Percentiles rank a stretch among this genome's conserved stretches.
phyloP scores from a whole-genome alignment of 2,329 filamentous ascomycete species.

The Aureobasidium leucospermi region DNA sequence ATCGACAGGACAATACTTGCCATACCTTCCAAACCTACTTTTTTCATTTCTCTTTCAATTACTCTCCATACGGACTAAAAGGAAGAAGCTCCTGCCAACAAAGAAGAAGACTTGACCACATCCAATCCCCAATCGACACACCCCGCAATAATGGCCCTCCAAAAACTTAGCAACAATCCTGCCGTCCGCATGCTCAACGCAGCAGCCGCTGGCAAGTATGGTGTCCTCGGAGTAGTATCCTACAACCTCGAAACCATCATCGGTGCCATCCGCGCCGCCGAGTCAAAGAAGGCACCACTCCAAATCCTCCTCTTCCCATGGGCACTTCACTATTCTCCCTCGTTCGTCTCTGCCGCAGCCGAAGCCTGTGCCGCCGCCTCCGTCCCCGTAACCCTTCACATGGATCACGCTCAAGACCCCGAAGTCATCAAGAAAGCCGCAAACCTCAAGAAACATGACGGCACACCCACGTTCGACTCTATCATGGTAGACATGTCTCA shows the following conservation, averaged over 20 bases:
- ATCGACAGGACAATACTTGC: neutral
- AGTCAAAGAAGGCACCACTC: conserved; percentile 57
- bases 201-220: conserved; percentile 27
- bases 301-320: conserved; percentile 71
- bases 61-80: no score
- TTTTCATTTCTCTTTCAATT: no score
- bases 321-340: conserved; percentile 59
- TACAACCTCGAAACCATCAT: conserved; percentile 60
- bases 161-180: conserved; percentile 23
- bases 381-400: conserved; percentile 39
- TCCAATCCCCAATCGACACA: neutral
- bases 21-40: no score
- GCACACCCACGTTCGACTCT: conserved; percentile 51
- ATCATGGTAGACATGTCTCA: conserved; percentile 77
- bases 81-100: no score
- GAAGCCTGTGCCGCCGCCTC: conserved; percentile 35
- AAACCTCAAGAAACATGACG: conserved; percentile 20
- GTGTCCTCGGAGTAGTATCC: conserved; percentile 27
- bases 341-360: conserved; percentile 39
- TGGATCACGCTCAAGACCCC: conserved; percentile 41
- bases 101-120: no score
- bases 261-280: conserved; percentile 60
- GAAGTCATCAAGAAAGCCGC: conserved; percentile 36
- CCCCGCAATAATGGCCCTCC: conserved; percentile 15
- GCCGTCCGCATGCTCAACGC: conserved; percentile 28